Conservation (phyloP, 2,329 filamentous ascomycete genomes). For the Lecanosticta acicola region DNA sequence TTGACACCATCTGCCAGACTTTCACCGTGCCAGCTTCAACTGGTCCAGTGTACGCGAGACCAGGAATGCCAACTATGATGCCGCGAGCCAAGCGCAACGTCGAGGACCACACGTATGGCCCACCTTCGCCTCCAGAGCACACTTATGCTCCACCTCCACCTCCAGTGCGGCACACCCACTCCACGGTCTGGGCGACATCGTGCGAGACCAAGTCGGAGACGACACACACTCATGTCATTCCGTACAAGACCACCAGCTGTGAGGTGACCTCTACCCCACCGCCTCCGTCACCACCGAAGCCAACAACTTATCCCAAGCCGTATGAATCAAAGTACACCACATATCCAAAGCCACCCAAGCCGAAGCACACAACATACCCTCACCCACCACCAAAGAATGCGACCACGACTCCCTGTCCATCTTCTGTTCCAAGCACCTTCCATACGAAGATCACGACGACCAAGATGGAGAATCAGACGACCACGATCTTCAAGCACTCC, state of each 20-base stretch:
- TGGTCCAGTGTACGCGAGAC: neutral
- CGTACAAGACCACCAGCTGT: neutral
- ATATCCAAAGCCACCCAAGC: neutral
- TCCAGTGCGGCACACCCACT: neutral
- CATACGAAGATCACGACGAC: neutral
- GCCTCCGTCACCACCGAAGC: neutral
- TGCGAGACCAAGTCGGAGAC: neutral
- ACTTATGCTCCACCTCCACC: neutral
- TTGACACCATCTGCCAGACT: neutral
- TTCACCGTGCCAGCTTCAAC: conserved; percentile 1
- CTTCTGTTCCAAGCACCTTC: neutral
- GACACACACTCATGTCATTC: neutral
- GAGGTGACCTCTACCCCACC: neutral
- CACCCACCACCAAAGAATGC: neutral
- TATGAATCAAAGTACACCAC: neutral
- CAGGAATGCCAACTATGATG: neutral
- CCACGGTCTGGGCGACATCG: conserved; percentile 2
- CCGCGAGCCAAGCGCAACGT: neutral
- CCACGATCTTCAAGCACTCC: neutral
- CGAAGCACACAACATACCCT: neutral
- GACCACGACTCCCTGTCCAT: conserved; percentile 1
- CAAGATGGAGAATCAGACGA: neutral
- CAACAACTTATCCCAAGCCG: neutral
- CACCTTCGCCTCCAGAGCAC: neutral
- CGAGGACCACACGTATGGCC: neutral